Conservation (phyloP, 768 basidiomycete genomes). For the Macrolepiota dolichaula region DNA sequence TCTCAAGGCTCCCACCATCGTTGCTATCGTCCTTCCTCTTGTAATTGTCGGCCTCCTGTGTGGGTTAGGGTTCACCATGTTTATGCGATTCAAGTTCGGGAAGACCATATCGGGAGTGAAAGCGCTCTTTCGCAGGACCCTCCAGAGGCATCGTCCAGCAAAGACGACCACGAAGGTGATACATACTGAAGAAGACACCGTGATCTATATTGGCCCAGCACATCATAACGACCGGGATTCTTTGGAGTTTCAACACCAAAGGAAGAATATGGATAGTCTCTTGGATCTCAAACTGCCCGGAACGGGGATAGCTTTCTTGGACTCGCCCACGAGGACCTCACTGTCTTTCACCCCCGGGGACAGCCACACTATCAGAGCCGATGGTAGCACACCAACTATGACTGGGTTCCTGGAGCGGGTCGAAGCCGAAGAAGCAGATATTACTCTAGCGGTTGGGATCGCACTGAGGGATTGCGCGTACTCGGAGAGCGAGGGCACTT, state of each 20-base stretch:
- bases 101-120: neutral
- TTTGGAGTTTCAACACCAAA: neutral
- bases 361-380: neutral
- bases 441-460: constrained; percentile 21
- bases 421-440: constrained; percentile 25
- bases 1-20: constrained; percentile 1
- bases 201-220: neutral
- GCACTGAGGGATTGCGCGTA: constrained; percentile 14
- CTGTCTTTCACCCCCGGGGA: neutral
- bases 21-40: constrained; percentile 10
- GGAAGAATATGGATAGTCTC: neutral
- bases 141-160: neutral
- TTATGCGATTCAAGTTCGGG: neutral
- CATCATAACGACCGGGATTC: neutral
- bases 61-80: constrained; percentile 5
- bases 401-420: constrained; percentile 20
- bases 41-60: constrained; percentile 9
- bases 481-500: neutral
- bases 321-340: neutral
- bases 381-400: neutral
- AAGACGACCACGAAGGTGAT: neutral
- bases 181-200: neutral
- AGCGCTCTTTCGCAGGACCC: neutral
- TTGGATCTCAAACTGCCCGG: neutral
- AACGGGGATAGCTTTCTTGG: neutral